These are phyloP conservation scores for Thraustochytrium striatum DNA, from an alignment of 352 stramenopile genomes.

Conservation along the genomic window DNA sequence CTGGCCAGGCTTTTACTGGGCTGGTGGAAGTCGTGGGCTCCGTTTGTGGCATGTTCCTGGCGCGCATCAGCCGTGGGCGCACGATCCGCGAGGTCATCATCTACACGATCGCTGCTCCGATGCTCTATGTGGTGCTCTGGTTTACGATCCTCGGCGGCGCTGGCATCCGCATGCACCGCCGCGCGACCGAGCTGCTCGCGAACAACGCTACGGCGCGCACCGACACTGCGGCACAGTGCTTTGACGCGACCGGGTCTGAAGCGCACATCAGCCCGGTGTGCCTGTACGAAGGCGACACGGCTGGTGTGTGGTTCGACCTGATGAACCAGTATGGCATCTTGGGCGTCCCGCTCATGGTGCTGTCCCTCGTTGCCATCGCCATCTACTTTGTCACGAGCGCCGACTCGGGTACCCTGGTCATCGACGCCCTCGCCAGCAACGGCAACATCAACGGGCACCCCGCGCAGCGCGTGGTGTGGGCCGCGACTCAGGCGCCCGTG, in stretches of 20 bases:
- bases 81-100: slow-evolving; percentile 54
- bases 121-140: slow-evolving; percentile 53
- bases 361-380: slow-evolving; percentile 53
- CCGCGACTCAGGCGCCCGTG: slow-evolving; percentile 54
- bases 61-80: slow-evolving; percentile 56
- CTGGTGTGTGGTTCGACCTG: slow-evolving; percentile 54
- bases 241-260: slow-evolving; percentile 53
- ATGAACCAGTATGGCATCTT: slow-evolving; percentile 55
- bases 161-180: slow-evolving; percentile 51
- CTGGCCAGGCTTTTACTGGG: slow-evolving; percentile 61
- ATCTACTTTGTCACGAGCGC: slow-evolving; percentile 60
- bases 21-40: slow-evolving; percentile 59
- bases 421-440: slow-evolving; percentile 57
- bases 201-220: background rate
- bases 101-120: slow-evolving; percentile 49
- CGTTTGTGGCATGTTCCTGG: slow-evolving; percentile 61
- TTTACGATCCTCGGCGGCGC: slow-evolving; percentile 57
- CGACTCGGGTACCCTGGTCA: slow-evolving; percentile 58
- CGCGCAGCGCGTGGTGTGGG: slow-evolving; percentile 58
- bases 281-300: slow-evolving; percentile 47
- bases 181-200: background rate
- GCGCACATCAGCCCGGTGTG: slow-evolving; percentile 54
- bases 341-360: slow-evolving; percentile 51
- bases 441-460: slow-evolving; percentile 54
- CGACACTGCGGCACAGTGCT: background rate